Evolutionary conservation across 176 grass and related monocot species (phyloP), one percentile per base, ranked within the genome.

Genomic region (Calamus simplicifolius): DNA sequence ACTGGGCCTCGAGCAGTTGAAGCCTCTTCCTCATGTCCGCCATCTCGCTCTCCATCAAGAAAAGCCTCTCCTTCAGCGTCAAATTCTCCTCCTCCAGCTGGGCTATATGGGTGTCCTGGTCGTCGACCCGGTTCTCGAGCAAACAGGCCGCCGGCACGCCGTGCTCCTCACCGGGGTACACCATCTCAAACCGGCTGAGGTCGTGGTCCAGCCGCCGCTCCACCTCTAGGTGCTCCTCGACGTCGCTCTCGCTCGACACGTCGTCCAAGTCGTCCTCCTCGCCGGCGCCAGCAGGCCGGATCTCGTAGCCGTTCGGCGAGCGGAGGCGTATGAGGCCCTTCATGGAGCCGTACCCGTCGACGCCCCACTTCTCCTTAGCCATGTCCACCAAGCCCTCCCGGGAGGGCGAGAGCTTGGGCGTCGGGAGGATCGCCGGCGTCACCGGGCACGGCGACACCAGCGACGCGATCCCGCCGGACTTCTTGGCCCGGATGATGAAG

Each of bases 181-280:
- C 80, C 92, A 97, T 97, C 74, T 97, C 92, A 19, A 97, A 97
- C 29, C 92, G 74, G 75, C 87, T 91, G 48, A 97, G 73, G 18
- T 97, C 92, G 16, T 97, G 92, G 54, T 97, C 92, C 1, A 97
- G 68, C 23, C 92, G 84, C 16, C 92, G 76, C 75, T 97, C 92
- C 4, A 97, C 83, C 80, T 90, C 92, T 0, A 85, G 66, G 50
- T 97, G 92, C 69, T 97, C 83, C 73, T 95, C 90, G 0, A 90
- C 86, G 15, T 97, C 86, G 27, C 87, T 97, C 72, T 76, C 92
- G 3, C 85, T 86, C 29, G 85, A 95, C 51, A 13, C 10, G 4
- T 65, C 65, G 29, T 85, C 73, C 0, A 52, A 71, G 0, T 82
- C 81, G 0, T 80, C 86, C 0, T 90, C 92, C 0, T 89, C 87